These are phyloP conservation scores for Westerdykella ornata DNA, from an alignment of 2,329 filamentous ascomycete species.

Conservation along the genomic window DNA sequence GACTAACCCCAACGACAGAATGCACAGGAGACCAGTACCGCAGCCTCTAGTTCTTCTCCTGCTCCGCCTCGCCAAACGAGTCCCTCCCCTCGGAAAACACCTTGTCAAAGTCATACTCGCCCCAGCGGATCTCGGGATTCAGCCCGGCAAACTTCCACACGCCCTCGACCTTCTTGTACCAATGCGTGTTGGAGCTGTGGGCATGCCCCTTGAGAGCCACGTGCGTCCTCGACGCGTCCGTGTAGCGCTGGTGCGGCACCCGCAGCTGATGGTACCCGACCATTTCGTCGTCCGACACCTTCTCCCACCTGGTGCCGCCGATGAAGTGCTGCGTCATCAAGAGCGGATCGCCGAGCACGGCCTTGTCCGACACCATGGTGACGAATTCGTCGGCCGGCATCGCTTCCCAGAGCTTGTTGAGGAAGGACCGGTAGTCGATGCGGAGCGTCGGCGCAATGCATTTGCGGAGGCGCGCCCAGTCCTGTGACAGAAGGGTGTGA, in stretches of 20 bases:
- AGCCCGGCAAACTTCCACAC: conserved; percentile 55
- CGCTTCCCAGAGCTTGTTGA: conserved; percentile 50
- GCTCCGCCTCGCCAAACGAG: conserved; percentile 40
- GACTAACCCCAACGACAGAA: background rate
- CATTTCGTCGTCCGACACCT: conserved; percentile 45
- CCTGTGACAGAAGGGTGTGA: conserved; percentile 24
- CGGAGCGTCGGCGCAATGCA: conserved; percentile 56
- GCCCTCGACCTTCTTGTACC: conserved; percentile 53
- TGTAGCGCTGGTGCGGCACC: conserved; percentile 53
- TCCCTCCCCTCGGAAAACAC: conserved; percentile 46
- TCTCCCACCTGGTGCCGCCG: conserved; percentile 48
- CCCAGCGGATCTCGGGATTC: conserved; percentile 50
- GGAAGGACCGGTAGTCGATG: conserved; percentile 63
- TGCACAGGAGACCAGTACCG: no score
- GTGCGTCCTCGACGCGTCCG: conserved; percentile 41
- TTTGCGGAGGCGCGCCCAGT: conserved; percentile 54
- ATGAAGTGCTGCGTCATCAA: conserved; percentile 55
- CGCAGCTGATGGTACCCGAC: conserved; percentile 52
- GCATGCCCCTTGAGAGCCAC: conserved; percentile 52
- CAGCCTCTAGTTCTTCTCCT: conserved; percentile 18
- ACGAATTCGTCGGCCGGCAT: conserved; percentile 52
- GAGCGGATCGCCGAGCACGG: conserved; percentile 49
- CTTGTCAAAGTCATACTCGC: conserved; percentile 52
- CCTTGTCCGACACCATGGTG: conserved; percentile 46
- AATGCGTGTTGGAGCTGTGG: conserved; percentile 49